Percentiles rank a stretch among this genome's conserved stretches.
Evolutionary conservation across 257 asterid genomes (phyloP).

Genomic region (Plantago elongata): DNA sequence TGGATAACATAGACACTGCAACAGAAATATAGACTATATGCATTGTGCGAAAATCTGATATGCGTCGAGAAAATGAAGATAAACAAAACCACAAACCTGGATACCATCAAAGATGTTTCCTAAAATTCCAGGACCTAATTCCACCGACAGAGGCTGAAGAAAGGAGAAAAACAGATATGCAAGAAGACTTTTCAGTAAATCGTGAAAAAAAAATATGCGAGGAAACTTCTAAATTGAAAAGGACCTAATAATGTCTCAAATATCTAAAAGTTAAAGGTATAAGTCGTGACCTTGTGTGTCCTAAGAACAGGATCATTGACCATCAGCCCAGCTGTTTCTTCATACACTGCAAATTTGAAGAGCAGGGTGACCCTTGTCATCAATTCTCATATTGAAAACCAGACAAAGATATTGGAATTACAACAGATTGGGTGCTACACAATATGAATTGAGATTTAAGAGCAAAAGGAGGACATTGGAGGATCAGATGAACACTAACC

Average conservation of each 20-base stretch:
- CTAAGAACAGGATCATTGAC: conserved; percentile 65
- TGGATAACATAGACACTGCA: background rate
- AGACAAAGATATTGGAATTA: background rate
- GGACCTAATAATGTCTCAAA: no score
- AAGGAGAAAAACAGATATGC: conserved; percentile 4
- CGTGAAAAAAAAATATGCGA: background rate
- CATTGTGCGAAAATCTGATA: conserved; percentile 8
- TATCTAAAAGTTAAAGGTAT: background rate
- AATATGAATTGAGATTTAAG: conserved; percentile 3
- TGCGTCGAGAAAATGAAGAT: background rate
- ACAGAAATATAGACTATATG: conserved; percentile 6
- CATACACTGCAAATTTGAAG: conserved; percentile 41
- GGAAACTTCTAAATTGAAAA: no score
- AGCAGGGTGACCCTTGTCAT: background rate
- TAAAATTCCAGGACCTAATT: conserved; percentile 93
- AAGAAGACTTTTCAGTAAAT: background rate
- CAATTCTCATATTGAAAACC: background rate
- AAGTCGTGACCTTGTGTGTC: conserved; percentile 57
- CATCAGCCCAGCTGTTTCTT: conserved; percentile 64
- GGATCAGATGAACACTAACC: conserved; percentile 35
- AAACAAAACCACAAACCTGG: conserved; percentile 49
- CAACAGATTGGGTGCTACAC: conserved; percentile 2
- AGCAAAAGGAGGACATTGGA: conserved; percentile 3
- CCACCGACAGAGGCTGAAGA: conserved; percentile 91
- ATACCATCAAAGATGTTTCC: conserved; percentile 97